Evolutionary conservation across 1,284 basidiomycete genomes (phyloP), one percentile per base, ranked within the genome.

Genomic region (Cryptococcus jaspeensis): DNA sequence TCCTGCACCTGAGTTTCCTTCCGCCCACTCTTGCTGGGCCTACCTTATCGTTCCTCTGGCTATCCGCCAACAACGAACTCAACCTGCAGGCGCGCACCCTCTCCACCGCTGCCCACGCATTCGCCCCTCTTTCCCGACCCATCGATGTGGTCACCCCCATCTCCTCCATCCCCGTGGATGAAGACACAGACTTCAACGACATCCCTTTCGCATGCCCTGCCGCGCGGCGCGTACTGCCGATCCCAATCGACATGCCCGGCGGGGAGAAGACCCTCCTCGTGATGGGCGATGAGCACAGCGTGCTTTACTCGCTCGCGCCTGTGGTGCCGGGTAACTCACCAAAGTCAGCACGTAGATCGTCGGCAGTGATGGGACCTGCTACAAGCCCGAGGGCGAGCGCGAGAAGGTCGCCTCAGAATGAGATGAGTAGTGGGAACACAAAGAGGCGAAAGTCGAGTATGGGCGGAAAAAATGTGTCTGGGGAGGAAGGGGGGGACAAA

Each of bases 1-100:
- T 94, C 3, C 79, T 92, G 20, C 83, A 86, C 15, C 69, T 92
- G 20, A 79, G 83, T 1, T 89, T 92, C 76, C 71, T 90, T 11
- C 80, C 85, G 32, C 64, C 55, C 0, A 46, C 60, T 0, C 79
- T 81, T 1, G 45, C 48, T n/a, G 79, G 81, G 13, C 82, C 83
- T 44, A 76, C 83, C 0, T 71, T 93, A 35, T 84, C 83, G 2
- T 85, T 93, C 53, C 77, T 92, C 6, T 77, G 69, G 61, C 63
- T 75, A 37, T 69, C 73, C 0, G 67, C 77, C 8, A 55, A 63
- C 11, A 67, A 67, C 42, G 65, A 63, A 5, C 83, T 89, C 59
- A 72, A 85, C 15, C 84, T 92, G 65, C 83, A 85, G 65, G 79
- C 84, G 46, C 81, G 83, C 49, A 80, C 81, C 16, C 74, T 87